Base-by-base conservation (phyloP, 1,139 yeast species). In the Yamadazyma membranifaciens region DNA sequence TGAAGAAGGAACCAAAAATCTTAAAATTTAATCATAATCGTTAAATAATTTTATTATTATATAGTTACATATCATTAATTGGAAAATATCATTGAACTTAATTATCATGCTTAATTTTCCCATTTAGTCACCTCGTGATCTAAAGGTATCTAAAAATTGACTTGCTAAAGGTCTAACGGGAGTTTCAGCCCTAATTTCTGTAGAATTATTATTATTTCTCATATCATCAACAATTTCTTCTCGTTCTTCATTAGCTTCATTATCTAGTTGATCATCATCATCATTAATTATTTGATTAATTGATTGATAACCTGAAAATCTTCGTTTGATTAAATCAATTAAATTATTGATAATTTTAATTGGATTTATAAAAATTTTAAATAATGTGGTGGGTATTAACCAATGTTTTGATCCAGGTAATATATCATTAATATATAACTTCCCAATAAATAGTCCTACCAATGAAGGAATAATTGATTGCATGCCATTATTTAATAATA, bases 391-490 rank as follows among this genome's bases (percentile, higher is more conserved):
- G 4, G 79, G 72, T 17, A 80, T 65, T n/a, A 78, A 50, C 66
- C 85, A 77, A 56, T 73, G 60, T 39, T 67, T 67, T 42, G 78
- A 68, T 1, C 87, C 86, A 3, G 88, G 87, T 13, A 85, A 58
- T 9, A 84, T 59, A 28, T 80, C 83, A 44, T 72, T 65, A 12
- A 67, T 62, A 43, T 81, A 65, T 34, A 83, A 58, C 38, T 70
- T 73, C 3, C 91, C 89, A n/a, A 83, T 56, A 2, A 75, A 44
- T 55, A 83, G 69, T 0, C 94, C 94, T 9, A 77, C 56, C 2
- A 72, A 36, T 9, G 83, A 72, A 6, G 81, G 78, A 1, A 80
- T 49, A 1, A 79, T 48, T 27, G 83, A 73, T 36, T 60, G 59
- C 37, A 71, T 57, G 0, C 83, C 87, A 52, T 81, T 81, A 47